Evolutionary conservation across 1,139 yeast genomes (phyloP), one percentile per base, ranked within the genome.

Genomic region (Tardiomyces blankii): DNA sequence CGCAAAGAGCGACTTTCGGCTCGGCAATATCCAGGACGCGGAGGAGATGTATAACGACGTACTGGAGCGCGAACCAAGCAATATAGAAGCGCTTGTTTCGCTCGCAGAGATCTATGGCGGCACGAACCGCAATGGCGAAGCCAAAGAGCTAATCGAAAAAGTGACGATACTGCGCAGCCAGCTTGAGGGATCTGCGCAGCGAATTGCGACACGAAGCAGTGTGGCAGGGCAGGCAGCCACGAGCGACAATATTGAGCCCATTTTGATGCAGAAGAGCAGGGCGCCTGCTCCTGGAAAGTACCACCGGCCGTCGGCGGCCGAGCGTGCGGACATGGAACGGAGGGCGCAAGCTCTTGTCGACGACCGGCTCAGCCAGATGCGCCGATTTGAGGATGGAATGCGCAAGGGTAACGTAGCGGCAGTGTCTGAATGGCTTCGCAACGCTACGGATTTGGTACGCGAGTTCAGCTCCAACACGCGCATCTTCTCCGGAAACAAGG

Each of bases 361-460:
- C 21, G 46, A 38, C 32, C 16, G 14, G 12, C 32, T 12, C n/a
- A 11, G 13, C 18, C 73, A 87, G 50, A 72, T 88, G 61, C 67
- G 71, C 35, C 68, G 82, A 45, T 72, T 82, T 46, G 75, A 77
- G 42, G 74, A 72, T 0, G 80, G 81, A 2, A 63, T 79, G 39
- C 68, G 67, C 30, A 62, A 62, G 13, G 80, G 79, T 2, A 82
- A 82, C 47, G 61, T 64, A 9, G 77, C 80, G 11, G 87, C 93
- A 5, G 76, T 80, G 0, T 70, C 75, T 13, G 78, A 87, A 12
- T 91, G 97, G 97, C 73, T 85, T 54, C 87, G 87, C 51, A 69
- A 82, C 12, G 96, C 94, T 0, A 76, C 85, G 2, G 94, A 84
- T 51, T 70, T 93, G 46, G 78, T 89, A 42, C 95, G 86, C 57